Evolutionary conservation across 345 rosid genomes (phyloP).

Genomic region (Psidium friedrichsthalianum): DNA sequence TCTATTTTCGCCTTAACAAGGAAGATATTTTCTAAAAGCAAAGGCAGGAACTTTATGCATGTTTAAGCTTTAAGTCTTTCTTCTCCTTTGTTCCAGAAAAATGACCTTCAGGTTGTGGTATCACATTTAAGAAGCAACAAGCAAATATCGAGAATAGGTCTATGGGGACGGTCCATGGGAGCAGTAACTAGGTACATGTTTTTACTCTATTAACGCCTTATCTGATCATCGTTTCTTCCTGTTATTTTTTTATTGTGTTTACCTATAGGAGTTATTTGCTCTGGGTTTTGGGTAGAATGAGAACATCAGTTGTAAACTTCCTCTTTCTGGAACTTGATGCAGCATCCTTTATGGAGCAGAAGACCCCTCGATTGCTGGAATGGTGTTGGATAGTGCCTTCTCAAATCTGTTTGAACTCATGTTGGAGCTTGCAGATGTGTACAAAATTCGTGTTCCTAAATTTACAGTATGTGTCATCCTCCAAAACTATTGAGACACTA

Average conservation of each 20-base stretch:
- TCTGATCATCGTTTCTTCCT: not conserved
- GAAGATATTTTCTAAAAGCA: not conserved
- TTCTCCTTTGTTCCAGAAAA: slow-evolving; percentile 38
- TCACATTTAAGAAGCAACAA: slow-evolving; percentile 68
- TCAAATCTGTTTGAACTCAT: slow-evolving; percentile 90
- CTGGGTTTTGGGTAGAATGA: not conserved
- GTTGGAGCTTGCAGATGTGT: slow-evolving; percentile 95
- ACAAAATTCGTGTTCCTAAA: slow-evolving; percentile 87
- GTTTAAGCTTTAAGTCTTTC: not conserved
- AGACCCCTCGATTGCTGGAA: slow-evolving; percentile 95
- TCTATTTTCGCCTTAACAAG: not conserved
- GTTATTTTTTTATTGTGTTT: not conserved
- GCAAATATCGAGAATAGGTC: slow-evolving; percentile 72
- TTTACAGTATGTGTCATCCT: slow-evolving; percentile 50
- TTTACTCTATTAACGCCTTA: not conserved
- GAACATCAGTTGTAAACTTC: not conserved
- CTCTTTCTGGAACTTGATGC: slow-evolving; percentile 14
- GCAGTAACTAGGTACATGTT: slow-evolving; percentile 83
- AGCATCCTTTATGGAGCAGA: slow-evolving; percentile 96
- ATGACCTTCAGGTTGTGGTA: slow-evolving; percentile 86
- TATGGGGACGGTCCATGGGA: slow-evolving; percentile 99
- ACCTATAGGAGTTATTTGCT: not conserved
- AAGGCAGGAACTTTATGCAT: not conserved
- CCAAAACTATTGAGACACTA: not conserved
- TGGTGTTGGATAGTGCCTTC: slow-evolving; percentile 97